Evolutionary conservation across 2,329 filamentous ascomycete genomes (phyloP), one percentile per base, ranked within the genome.

Genomic region (Metarhizium brunneum): DNA sequence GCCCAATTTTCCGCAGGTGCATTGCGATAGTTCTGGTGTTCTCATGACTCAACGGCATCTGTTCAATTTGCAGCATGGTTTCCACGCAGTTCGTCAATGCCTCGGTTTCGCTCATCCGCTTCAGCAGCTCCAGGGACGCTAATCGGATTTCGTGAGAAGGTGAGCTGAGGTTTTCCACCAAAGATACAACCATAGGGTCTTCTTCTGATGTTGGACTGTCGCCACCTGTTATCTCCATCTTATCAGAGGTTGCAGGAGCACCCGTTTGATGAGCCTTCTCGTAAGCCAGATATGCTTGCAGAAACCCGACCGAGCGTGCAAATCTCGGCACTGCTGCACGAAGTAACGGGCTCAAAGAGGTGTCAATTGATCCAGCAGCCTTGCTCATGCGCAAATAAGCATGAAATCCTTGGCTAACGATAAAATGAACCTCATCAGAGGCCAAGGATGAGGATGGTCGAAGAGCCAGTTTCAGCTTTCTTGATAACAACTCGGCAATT

Each of bases 21-120:
- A 96, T 95, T 2, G 89, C 86, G 38, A 96, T 82, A 18, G 83
- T 83, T 55, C 94, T 83, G 52, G 84, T 82, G 52, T 87, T 90
- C 56, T 92, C 83, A 4, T 96, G 76, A 50, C 82, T 83, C n/a
- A 95, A 72, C 0, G 89, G 85, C 6, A 86, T 89, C 59, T 90
- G 81, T 68, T 97, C 92, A 16, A 92, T 84, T 59, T 90, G 81
- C 16, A 92, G 78, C 72, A 95, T 92, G 6, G 84, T 66, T 2
- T 71, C 66, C 18, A 73, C 54, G 32, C 62, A 63, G 20, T 65
- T 63, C 2, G 59, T 54, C 4, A 62, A 58, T n/a, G 65, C 65
- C 4, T 63, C 55, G 4, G 53, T 47, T 18, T 60, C 55, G 36
- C 60, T 76, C 16, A 94, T 71, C 40, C 82, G 75, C 47, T 82